These are phyloP conservation scores for Castanea mollissima DNA, from an alignment of 306 rosid genomes.

Conservation along the genomic window DNA sequence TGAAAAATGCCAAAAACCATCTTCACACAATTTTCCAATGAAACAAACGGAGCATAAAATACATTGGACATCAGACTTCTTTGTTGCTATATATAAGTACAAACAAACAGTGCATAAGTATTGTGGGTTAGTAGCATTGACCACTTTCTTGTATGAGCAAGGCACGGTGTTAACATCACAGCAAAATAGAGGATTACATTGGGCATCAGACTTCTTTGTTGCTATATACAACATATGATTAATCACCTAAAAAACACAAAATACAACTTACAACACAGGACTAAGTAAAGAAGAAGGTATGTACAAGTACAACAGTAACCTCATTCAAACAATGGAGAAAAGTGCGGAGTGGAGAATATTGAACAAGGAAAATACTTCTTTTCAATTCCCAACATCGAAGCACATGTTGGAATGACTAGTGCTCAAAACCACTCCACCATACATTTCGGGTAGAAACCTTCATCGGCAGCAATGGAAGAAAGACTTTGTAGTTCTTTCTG, in stretches of 20 bases:
- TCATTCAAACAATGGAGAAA: too few species aligned
- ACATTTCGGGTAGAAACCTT: conserved; percentile 71
- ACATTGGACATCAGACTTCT: not conserved
- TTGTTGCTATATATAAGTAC: not conserved
- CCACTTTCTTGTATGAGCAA: not conserved
- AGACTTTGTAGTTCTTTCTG: conserved; percentile 81
- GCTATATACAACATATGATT: not conserved
- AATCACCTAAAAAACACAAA: not conserved
- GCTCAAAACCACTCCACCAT: conserved; percentile 73
- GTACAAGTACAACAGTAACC: too few species aligned
- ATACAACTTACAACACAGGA: not conserved
- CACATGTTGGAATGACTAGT: not conserved
- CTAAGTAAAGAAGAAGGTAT: not conserved
- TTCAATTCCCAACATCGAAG: not conserved
- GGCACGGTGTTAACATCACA: not conserved
- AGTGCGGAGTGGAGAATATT: too few species aligned
- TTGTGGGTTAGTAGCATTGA: not conserved
- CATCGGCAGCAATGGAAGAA: conserved; percentile 60
- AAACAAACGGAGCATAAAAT: too few species aligned
- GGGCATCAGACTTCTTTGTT: not conserved
- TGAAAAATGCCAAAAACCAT: accelerated
- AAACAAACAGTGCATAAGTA: too few species aligned
- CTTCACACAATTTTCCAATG: too few species aligned
- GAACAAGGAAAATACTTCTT: not conserved
- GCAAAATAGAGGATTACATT: not conserved